These are phyloP conservation scores for Kluyveromyces lactis DNA, from an alignment of 805 yeast species.

Conservation along the genomic window DNA sequence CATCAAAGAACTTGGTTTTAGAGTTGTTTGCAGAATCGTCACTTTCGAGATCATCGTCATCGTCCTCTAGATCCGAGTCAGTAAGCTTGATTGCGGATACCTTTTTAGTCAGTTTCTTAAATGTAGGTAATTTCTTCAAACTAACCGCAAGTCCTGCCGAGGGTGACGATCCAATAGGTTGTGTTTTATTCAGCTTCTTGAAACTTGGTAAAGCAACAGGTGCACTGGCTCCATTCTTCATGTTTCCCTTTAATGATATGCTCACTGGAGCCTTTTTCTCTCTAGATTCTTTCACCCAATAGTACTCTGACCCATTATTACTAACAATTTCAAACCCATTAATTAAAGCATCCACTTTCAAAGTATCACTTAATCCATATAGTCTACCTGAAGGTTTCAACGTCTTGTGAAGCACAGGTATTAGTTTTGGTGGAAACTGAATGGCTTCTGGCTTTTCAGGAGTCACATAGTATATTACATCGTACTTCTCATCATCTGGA, in stretches of 20 bases:
- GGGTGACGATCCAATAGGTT: too few species aligned
- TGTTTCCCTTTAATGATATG: slow-evolving; percentile 16
- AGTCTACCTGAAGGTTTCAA: slow-evolving; percentile 40
- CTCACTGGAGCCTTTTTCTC: slow-evolving; percentile 29
- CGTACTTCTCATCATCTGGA: slow-evolving; percentile 32
- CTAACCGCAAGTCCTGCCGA: background rate
- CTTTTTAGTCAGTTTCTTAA: background rate
- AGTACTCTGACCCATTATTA: slow-evolving; percentile 30
- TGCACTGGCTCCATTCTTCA: slow-evolving; percentile 10
- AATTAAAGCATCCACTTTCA: slow-evolving; percentile 51
- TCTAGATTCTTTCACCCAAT: slow-evolving; percentile 50
- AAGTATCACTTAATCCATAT: slow-evolving; percentile 39
- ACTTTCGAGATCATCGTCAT: slow-evolving; percentile 28
- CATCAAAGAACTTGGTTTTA: slow-evolving; percentile 49
- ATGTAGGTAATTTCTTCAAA: slow-evolving; percentile 2
- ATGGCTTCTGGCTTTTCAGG: slow-evolving; percentile 40
- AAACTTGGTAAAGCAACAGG: slow-evolving; percentile 24
- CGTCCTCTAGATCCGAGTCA: slow-evolving; percentile 29
- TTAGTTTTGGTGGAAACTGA: slow-evolving; percentile 39
- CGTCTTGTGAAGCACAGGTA: slow-evolving; percentile 32
- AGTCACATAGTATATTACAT: slow-evolving; percentile 44
- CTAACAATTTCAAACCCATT: slow-evolving; percentile 43
- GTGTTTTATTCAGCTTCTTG: slow-evolving; percentile 16
- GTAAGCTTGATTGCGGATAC: slow-evolving; percentile 15
- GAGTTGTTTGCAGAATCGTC: slow-evolving; percentile 38